These are phyloP conservation scores for Candida chauliodis DNA, from an alignment of 805 yeast genomes.

Conservation along the genomic window DNA sequence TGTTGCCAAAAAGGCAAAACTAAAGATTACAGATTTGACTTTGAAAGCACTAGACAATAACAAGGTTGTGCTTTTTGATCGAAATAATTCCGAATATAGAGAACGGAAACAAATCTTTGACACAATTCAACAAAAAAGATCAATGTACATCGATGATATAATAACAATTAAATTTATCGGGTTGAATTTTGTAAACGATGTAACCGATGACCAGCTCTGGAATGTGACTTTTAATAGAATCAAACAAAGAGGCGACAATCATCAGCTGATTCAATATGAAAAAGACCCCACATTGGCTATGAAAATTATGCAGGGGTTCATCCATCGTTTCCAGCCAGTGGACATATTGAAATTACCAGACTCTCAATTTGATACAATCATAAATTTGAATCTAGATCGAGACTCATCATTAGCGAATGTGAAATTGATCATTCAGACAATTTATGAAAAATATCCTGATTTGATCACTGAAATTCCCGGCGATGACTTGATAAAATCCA, in stretches of 20 bases:
- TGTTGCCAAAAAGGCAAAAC: slow-evolving; percentile 45
- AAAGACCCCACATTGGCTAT: slow-evolving; percentile 49
- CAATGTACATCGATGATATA: slow-evolving; percentile 34
- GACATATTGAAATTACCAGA: slow-evolving; percentile 53
- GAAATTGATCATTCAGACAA: slow-evolving; percentile 31
- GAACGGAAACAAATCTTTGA: slow-evolving; percentile 69
- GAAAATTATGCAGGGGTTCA: slow-evolving; percentile 71
- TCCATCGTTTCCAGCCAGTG: slow-evolving; percentile 64
- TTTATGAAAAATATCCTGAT: slow-evolving; percentile 42
- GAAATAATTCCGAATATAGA: slow-evolving; percentile 71
- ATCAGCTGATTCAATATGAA: slow-evolving; percentile 68
- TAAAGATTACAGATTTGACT: slow-evolving; percentile 46
- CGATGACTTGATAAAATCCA: slow-evolving; percentile 37
- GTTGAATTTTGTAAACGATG: slow-evolving; percentile 51
- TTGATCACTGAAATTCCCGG: slow-evolving; percentile 39
- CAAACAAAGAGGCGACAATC: slow-evolving; percentile 74
- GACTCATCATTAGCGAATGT: slow-evolving; percentile 45
- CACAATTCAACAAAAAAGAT: slow-evolving; percentile 43
- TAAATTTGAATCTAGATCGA: slow-evolving; percentile 48
- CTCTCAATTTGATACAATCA: slow-evolving; percentile 57
- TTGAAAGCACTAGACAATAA: slow-evolving; percentile 27
- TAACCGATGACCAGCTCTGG: slow-evolving; percentile 38
- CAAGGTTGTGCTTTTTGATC: slow-evolving; percentile 65
- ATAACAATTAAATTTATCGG: slow-evolving; percentile 57
- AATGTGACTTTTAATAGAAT: slow-evolving; percentile 59